phyloP scores from a whole-genome alignment of 345 rosid genomes.

The Laguncularia racemosa region DNA sequence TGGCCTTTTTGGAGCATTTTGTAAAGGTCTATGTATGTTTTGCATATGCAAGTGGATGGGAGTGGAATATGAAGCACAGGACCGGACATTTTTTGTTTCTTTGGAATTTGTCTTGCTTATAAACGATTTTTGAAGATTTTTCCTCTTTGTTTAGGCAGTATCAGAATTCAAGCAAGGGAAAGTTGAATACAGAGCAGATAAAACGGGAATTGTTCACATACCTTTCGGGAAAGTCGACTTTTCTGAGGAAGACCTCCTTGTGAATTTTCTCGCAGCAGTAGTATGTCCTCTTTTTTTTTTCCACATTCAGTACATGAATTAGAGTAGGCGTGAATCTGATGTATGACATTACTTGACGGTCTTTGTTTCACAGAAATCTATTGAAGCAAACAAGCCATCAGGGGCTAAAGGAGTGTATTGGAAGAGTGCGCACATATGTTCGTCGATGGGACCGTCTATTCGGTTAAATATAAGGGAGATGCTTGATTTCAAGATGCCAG shows the following conservation, averaged over 20 bases:
- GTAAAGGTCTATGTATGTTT: no score
- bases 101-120: no score
- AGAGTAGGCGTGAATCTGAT: background rate
- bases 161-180: constrained; percentile 95
- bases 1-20: no score
- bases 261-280: constrained; percentile 71
- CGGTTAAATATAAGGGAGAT: constrained; percentile 79
- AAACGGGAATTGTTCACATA: constrained; percentile 96
- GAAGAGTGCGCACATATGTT: constrained; percentile 86
- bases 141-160: constrained; percentile 57
- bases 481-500: constrained; percentile 70
- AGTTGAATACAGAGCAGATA: constrained; percentile 90
- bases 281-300: constrained; percentile 32
- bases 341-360: background rate
- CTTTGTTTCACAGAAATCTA: constrained; percentile 60
- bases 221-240: constrained; percentile 80
- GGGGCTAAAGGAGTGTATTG: constrained; percentile 99
- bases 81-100: no score
- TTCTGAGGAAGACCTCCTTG: constrained; percentile 69
- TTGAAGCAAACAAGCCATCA: constrained; percentile 90
- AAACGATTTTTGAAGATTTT: no score
- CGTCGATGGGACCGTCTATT: constrained; percentile 97
- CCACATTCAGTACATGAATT: background rate
- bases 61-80: no score
- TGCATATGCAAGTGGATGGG: no score